Conservation (phyloP, 768 basidiomycete genomes). For the Leccinum fibrillosum region DNA sequence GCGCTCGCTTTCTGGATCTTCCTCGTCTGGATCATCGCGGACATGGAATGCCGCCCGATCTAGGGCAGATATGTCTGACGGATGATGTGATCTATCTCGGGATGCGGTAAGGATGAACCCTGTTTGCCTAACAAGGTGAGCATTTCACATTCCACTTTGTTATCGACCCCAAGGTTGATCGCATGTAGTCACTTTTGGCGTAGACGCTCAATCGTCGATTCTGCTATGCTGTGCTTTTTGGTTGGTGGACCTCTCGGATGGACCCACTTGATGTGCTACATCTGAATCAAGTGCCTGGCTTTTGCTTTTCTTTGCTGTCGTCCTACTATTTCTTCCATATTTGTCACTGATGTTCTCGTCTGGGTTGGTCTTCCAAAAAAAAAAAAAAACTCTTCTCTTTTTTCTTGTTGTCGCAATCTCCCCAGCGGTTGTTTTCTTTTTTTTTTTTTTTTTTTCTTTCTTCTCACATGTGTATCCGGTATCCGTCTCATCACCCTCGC, state of each 20-base stretch:
- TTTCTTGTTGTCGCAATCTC: neutral
- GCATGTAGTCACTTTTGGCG: neutral
- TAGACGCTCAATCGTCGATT: neutral
- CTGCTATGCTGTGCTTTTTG: neutral
- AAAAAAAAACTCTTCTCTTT: neutral
- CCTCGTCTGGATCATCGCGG: constrained; percentile 22
- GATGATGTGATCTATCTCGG: neutral
- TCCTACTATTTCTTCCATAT: neutral
- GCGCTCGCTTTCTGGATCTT: constrained; percentile 8
- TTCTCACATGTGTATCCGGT: neutral
- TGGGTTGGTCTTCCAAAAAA: neutral
- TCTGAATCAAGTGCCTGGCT: neutral
- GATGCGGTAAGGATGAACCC: neutral
- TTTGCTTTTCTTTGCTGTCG: neutral
- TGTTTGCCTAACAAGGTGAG: neutral
- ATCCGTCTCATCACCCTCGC: neutral
- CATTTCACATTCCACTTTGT: neutral
- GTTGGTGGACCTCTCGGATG: neutral
- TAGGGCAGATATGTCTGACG: constrained; percentile 7
- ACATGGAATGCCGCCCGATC: constrained; percentile 13
- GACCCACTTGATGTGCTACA: neutral
- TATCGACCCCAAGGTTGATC: neutral
- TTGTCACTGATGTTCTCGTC: neutral
- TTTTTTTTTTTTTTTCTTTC: neutral
- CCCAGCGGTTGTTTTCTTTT: neutral